These are phyloP conservation scores for Fusarium begoniae DNA, from an alignment of 2,329 filamentous ascomycete genomes.

Conservation along the genomic window DNA sequence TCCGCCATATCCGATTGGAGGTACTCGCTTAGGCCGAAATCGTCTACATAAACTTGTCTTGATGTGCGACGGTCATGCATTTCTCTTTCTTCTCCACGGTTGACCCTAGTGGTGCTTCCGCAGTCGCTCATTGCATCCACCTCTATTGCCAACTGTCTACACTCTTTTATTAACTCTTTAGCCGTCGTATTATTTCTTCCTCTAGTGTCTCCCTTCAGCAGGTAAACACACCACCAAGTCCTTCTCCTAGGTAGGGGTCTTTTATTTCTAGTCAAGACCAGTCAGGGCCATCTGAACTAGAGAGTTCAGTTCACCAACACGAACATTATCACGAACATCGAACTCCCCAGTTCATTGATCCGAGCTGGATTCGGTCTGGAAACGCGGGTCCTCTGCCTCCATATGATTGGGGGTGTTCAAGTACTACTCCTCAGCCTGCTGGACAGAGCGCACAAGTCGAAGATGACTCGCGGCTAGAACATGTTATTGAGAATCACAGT, in stretches of 20 bases:
- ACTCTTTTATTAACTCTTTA: not conserved
- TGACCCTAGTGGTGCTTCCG: conserved; percentile 6
- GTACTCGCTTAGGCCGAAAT: rapidly evolving
- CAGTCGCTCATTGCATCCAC: not conserved
- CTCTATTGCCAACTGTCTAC: not conserved
- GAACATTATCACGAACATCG: not conserved
- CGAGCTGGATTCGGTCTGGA: not conserved
- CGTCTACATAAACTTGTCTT: not conserved
- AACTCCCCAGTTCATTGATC: not conserved
- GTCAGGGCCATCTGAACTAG: not conserved
- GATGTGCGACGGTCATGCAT: not conserved
- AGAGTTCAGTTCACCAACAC: not conserved
- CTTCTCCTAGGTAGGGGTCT: not conserved
- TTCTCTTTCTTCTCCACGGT: not conserved
- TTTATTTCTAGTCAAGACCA: not conserved
- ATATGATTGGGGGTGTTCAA: not conserved
- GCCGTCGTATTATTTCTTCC: not conserved
- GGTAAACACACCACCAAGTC: not conserved
- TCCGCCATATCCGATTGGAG: not conserved
- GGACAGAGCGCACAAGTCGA: not conserved
- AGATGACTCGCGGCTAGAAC: not conserved
- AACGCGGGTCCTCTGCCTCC: not conserved
- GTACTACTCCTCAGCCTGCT: not conserved
- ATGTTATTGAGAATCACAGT: not conserved
- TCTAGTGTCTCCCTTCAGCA: not conserved